These are phyloP conservation scores for Ammopiptanthus mongolicus DNA, from an alignment of 306 rosid genomes.

Conservation along the genomic window DNA sequence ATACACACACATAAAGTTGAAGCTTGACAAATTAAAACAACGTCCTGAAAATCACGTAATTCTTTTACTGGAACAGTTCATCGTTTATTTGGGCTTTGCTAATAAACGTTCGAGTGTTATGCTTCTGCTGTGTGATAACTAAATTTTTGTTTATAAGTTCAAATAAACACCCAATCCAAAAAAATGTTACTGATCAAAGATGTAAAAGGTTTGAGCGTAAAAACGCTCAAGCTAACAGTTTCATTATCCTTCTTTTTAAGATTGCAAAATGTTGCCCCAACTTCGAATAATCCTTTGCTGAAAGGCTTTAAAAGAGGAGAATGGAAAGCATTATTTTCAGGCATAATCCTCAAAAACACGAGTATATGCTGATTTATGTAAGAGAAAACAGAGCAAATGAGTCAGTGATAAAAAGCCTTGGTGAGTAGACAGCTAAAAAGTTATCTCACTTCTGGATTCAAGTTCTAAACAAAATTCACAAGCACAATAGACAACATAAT, in stretches of 20 bases:
- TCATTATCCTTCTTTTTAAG: not conserved
- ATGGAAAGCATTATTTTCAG: not conserved
- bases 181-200: too few relatives aligned
- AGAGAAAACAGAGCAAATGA: not conserved
- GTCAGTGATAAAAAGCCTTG: not conserved
- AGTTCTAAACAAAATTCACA: slow-evolving; percentile 26
- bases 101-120: not conserved
- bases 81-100: too few relatives aligned
- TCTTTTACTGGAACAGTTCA: too few relatives aligned
- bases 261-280: not conserved
- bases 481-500: slow-evolving; percentile 15
- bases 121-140: too few relatives aligned
- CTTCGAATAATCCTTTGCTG: not conserved
- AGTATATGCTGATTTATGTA: not conserved
- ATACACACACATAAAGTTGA: too few relatives aligned
- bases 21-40: too few relatives aligned
- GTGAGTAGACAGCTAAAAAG: not conserved
- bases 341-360: not conserved
- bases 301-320: not conserved
- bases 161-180: not conserved
- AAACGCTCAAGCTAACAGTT: not conserved
- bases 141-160: too few relatives aligned
- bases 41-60: too few relatives aligned
- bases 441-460: not conserved
- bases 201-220: not conserved